Base-by-base conservation (phyloP, 2,329 filamentous ascomycete species). In the Chaetoscypha palmicola region DNA sequence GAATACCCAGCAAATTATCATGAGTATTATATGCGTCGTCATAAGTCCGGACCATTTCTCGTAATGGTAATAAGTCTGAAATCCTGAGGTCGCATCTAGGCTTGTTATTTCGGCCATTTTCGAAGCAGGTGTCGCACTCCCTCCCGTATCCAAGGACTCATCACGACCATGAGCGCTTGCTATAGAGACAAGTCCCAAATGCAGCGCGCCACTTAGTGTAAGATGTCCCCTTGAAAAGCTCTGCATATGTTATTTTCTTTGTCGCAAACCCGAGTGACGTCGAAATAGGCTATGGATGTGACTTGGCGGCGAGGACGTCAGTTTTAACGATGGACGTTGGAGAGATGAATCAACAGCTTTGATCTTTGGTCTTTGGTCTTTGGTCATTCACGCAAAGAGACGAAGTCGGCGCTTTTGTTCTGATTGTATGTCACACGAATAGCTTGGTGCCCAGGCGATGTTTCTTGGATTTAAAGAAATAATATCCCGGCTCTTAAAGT, bases 1-100 rank as follows among this genome's bases (percentile, higher is more conserved):
- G 28, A 88, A 70, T 23, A 81, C 68, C 85, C 85, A 90, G 16
- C 73, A 76, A 12, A 83, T 46, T 11, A 79, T 67, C 79, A 87
- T 86, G 10, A 86, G 66, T 2, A 66, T 67, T 48, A 87, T 81
- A 59, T 89, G 85, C 51, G 75, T 75, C 52, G 65, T 55, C 44
- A 70, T 63, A 22, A 64, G 51, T 5, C 52, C 58, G 23, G 60
- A 60, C 43, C 67, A 59, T 39, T 66, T 65, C n/a, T 59, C 45
- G 49, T 66, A 60, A 23, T 61, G 54, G 45, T 67, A 70, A 53
- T 70, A 70, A 4, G 58, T 67, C n/a, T 57, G 52, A 12, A 58
- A 40, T 56, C 60, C 17, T 51, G 57, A 40, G 52, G 53, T 14
- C n/a, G n/a, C n/a, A 50, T 56, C 41, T 53, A 53, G 11, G 50